These are phyloP conservation scores for Gyromitra esculenta DNA, from an alignment of 2,329 filamentous ascomycete genomes.

Conservation along the genomic window DNA sequence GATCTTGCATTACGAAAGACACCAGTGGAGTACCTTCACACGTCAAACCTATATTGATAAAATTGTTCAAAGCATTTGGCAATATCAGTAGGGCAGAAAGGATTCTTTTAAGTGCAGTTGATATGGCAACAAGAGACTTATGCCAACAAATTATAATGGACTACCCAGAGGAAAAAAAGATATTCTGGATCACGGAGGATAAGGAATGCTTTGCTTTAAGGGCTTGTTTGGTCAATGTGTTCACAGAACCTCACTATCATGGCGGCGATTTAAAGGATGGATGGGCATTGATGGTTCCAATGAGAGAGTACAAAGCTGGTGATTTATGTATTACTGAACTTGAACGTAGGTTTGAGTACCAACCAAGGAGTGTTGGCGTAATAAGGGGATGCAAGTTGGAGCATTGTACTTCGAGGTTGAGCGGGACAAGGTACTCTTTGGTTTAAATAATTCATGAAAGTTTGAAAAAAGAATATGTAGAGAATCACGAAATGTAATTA, in stretches of 20 bases:
- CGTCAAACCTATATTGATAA: neutral
- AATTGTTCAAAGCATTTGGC: neutral
- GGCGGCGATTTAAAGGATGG: neutral
- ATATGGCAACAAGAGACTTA: neutral
- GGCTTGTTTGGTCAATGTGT: neutral
- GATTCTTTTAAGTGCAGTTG: neutral
- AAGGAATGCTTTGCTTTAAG: neutral
- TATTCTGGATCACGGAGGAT: neutral
- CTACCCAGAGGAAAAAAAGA: neutral
- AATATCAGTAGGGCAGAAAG: conserved; percentile 7
- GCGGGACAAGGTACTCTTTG: neutral
- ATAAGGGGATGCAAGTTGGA: neutral
- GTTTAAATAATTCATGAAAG: neutral
- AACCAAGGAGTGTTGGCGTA: neutral
- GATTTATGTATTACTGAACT: no score
- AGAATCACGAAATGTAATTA: neutral
- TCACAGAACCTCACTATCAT: neutral
- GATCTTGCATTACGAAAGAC: neutral
- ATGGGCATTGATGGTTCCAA: neutral
- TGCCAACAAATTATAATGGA: neutral
- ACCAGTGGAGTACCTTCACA: neutral
- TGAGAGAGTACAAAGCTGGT: no score
- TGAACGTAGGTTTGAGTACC: neutral
- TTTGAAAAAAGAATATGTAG: neutral
- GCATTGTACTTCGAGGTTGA: neutral